Evolutionary conservation across 768 basidiomycete species (phyloP), one percentile per base, ranked within the genome.

Genomic region (Leccinum fibrillosum): DNA sequence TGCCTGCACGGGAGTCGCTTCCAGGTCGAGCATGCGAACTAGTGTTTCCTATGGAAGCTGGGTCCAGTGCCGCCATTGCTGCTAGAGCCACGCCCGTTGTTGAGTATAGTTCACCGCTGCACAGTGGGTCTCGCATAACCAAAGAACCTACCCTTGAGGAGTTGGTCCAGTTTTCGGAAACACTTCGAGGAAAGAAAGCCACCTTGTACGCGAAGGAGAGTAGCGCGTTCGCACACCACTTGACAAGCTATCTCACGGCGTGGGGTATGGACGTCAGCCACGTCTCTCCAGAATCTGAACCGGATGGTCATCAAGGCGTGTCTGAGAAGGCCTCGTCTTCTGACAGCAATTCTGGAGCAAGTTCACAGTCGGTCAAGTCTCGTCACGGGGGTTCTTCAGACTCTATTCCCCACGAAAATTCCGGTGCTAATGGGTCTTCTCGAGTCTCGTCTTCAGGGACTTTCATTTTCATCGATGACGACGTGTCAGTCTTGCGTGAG

Each of bases 261-360:
- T 98, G 96, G 96, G 94, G 95, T 12, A 83, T 98, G 86, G 92
- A 96, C 66, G 87, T 98, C 45, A 86, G 84, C 53, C 93, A 94
- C 74, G 79, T 86, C 47, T 85, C 87, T 8, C 77, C 82, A 2
- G 85, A 86, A 53, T 78, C 79, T 11, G 82, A 80, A 21, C 71
- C 72, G 2, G 85, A 89, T 53, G 70, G 66, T n/a, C 53, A 60
- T 35, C 73, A 64, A 37, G 26, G 30, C 44, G 11, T 56, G 26
- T 52, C 42, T 25, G 73, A 72, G 32, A 64, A 50, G 55, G 21
- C 48, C 21, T 54, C 56, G 17, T 59, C 56, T 32, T 21, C 62
- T 2, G 60, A 58, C 48, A 60, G 48, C 37, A 59, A 49, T 21
- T 50, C 49, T 12, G 57, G 44, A 19, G 10, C 30, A 39, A 51